Base-by-base conservation (phyloP, 2,329 filamentous ascomycete species). In the Leptodontidium sp. region DNA sequence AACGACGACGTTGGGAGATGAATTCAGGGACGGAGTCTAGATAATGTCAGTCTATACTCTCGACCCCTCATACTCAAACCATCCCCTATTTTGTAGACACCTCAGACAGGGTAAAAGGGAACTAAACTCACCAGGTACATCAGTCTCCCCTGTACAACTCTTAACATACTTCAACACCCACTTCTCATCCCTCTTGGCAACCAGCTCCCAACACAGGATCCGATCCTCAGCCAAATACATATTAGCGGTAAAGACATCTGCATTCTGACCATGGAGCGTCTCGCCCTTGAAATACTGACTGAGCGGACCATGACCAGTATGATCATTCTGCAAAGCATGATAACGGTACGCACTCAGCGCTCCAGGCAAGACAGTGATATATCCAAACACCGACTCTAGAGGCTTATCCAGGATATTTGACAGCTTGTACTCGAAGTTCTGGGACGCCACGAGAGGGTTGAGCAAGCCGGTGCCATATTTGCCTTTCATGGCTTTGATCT, bases 361-460 rank as follows among this genome's bases (percentile, higher is more conserved):
- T 80, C 96, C 97, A 0, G 96, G 97, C 72, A 99, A 83, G 75
- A 99, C 96, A 6, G 95, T 98, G 75, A 99, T 99, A 79, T 98
- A 99, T 1, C 96, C 96, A 79, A 99, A 99, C 0, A 97, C 95
- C 0, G 93, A 97, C 80, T 99, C 96, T 1, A 99, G 84, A 0
- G 96, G 96, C 80, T 99, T 99, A 79, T 99, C 96, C 32, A 99
- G 85, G 76, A 99, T 99, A 76, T 99, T 99, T 50, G 94, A 97
- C 93, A 99, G 98, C 81, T 99, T 99, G 85, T 99, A 99, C 83
- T 99, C 96, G 74, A 99, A 99, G 79, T 99, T 99, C 77, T 99
- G 96, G 57, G 94, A 97, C 0, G 96, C 96, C 17, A 99, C 95
- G 6, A 99, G 85, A 0, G 96, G 96, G 76, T 99, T 99, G 57